Percentiles rank a stretch among this genome's conserved stretches.
phyloP scores from a whole-genome alignment of 2,329 filamentous ascomycete species.

The Cladophialophora immunda region DNA sequence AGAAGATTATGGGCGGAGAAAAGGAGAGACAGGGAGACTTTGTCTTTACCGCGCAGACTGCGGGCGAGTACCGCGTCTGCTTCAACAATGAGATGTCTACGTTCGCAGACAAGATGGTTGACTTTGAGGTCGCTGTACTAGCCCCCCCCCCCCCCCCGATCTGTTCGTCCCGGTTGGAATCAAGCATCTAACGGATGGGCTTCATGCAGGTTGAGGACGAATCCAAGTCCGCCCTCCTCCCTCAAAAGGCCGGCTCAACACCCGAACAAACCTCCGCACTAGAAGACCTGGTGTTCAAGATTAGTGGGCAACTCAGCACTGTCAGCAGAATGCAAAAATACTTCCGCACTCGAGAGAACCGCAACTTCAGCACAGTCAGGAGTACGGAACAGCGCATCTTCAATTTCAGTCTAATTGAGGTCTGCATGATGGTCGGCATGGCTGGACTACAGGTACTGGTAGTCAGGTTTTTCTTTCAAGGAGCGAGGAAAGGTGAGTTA shows the following conservation, averaged over 20 bases:
- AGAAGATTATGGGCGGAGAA: constrained; percentile 81
- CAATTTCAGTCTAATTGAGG: constrained; percentile 96
- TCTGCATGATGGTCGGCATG: constrained; percentile 91
- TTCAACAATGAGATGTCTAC: constrained; percentile 99
- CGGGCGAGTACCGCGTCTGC: constrained; percentile 94
- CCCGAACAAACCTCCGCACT: constrained; percentile 88
- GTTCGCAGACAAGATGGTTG: constrained; percentile 95
- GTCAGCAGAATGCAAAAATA: constrained; percentile 98
- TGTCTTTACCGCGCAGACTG: constrained; percentile 89
- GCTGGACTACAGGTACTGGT: constrained; percentile 96
- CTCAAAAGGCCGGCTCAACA: constrained; percentile 85
- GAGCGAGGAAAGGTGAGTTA: constrained; percentile 67
- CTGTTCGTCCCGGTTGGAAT: neutral
- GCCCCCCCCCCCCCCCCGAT: constrained; percentile 49
- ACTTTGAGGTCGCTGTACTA: constrained; percentile 97
- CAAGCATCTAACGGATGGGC: constrained; percentile 36
- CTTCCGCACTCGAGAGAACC: constrained; percentile 97
- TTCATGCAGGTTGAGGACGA: constrained; percentile 84
- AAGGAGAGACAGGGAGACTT: constrained; percentile 98
- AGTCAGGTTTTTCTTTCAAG: constrained; percentile 98
- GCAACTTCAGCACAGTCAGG: constrained; percentile 96
- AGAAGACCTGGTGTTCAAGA: constrained; percentile 94
- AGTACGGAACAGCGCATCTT: constrained; percentile 96
- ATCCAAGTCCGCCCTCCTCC: constrained; percentile 73
- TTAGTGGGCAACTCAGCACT: constrained; percentile 90